phyloP scores from a whole-genome alignment of 371 early-diverging fungal genomes.

The Lichtheimia ornata region DNA sequence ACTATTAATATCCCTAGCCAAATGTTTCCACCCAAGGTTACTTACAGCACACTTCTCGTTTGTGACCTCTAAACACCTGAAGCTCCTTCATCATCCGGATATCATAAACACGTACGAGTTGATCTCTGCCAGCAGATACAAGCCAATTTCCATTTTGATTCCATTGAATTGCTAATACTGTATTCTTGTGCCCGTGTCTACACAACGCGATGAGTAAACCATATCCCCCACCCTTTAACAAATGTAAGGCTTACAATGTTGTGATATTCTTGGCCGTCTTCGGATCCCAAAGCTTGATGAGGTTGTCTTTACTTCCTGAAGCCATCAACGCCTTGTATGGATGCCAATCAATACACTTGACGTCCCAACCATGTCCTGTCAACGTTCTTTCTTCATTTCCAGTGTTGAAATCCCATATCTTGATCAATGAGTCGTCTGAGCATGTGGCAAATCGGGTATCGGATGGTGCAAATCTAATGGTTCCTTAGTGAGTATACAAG shows the following conservation, averaged over 20 bases:
- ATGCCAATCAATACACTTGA: conserved; percentile 99
- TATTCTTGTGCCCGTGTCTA: conserved; percentile 97
- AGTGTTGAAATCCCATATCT: conserved; percentile 96
- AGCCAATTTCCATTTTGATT: conserved; percentile 98
- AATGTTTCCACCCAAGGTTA: not conserved
- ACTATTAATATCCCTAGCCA: not conserved
- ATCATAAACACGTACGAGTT: conserved; percentile 94
- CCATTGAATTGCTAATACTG: conserved; percentile 92
- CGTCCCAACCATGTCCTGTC: conserved; percentile 99
- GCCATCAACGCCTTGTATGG: conserved; percentile 94
- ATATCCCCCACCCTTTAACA: too few relatives aligned
- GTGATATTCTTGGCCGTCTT: conserved; percentile 86
- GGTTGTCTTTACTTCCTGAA: conserved; percentile 98
- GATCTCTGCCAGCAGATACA: conserved; percentile 95
- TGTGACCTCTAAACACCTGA: conserved; percentile 89
- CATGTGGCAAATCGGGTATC: conserved; percentile 98
- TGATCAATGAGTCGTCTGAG: conserved; percentile 97
- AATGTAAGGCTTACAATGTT: conserved; percentile 74
- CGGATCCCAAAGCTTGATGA: conserved; percentile 99
- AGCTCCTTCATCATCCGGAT: conserved; percentile 96
- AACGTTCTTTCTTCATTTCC: conserved; percentile 85
- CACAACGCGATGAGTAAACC: not conserved
- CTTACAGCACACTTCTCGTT: conserved; percentile 93
- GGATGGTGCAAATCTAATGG: conserved; percentile 48
- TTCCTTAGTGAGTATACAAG: not conserved